Conservation (phyloP, 352 stramenopile species). For the Saprolegnia diclina region DNA sequence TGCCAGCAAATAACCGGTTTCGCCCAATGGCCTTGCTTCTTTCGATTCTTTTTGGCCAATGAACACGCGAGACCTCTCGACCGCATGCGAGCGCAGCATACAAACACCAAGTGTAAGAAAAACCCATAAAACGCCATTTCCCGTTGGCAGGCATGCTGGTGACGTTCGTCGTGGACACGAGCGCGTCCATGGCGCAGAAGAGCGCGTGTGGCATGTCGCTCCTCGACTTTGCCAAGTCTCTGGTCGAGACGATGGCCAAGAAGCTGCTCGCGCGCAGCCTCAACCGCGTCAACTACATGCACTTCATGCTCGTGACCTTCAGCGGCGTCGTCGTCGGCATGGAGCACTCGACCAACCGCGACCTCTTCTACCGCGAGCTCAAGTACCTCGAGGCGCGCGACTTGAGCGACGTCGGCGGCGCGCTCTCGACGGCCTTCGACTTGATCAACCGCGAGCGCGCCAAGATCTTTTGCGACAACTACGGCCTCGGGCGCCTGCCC, state of each 20-base stretch:
- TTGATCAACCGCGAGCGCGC: constrained; percentile 87
- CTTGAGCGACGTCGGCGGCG: constrained; percentile 66
- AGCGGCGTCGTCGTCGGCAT: constrained; percentile 77
- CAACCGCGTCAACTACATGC: constrained; percentile 76
- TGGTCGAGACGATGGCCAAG: constrained; percentile 84
- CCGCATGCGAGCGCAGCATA: too few relatives aligned
- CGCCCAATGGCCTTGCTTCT: too few relatives aligned
- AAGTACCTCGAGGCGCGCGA: constrained; percentile 79
- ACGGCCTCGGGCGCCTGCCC: constrained; percentile 61
- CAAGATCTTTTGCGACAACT: constrained; percentile 86
- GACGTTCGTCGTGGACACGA: constrained; percentile 88
- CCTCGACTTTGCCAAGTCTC: constrained; percentile 84
- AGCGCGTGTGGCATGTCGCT: constrained; percentile 85
- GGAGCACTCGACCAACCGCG: constrained; percentile 83
- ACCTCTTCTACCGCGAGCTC: constrained; percentile 70
- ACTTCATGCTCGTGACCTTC: constrained; percentile 86
- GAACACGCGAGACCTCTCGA: too few relatives aligned
- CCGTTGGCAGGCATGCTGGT: constrained; percentile 55
- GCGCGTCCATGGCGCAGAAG: constrained; percentile 87
- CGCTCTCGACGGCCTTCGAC: constrained; percentile 74
- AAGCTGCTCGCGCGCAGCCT: constrained; percentile 59
- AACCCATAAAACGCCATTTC: neutral
- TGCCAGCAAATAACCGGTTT: too few relatives aligned
- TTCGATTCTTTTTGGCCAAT: too few relatives aligned
- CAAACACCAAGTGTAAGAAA: neutral